Conservation (phyloP, 2,329 filamentous ascomycete species). For the Aspergillus persii region DNA sequence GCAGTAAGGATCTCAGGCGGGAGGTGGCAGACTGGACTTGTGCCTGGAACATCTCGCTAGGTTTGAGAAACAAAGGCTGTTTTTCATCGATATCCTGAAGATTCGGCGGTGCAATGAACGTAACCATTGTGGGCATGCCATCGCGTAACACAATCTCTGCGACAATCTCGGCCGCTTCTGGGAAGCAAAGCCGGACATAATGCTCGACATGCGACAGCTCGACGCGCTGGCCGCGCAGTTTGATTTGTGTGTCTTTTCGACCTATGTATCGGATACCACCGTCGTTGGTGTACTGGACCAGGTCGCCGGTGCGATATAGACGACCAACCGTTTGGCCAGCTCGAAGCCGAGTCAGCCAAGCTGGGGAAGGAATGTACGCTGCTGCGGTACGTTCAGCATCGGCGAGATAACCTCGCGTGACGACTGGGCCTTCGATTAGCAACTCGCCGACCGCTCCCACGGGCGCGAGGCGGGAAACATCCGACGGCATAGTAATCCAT, state of each 20-base stretch:
- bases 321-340: too few relatives aligned
- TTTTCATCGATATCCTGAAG: too few relatives aligned
- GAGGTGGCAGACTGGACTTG: background rate
- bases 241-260: too few relatives aligned
- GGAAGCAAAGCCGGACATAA: background rate
- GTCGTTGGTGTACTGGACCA: slow-evolving; percentile 24
- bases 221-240: slow-evolving; percentile 35
- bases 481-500: background rate
- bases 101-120: background rate
- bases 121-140: background rate
- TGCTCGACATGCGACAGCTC: slow-evolving; percentile 29
- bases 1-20: background rate
- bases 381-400: background rate
- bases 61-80: background rate
- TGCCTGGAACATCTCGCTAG: background rate
- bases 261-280: slow-evolving; percentile 9
- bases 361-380: background rate
- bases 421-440: background rate
- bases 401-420: background rate
- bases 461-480: too few relatives aligned
- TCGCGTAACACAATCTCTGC: background rate
- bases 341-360: too few relatives aligned
- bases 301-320: slow-evolving; percentile 29
- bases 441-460: background rate
- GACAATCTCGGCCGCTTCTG: background rate